Evolutionary conservation across 805 yeast species (phyloP), one percentile per base, ranked within the genome.

Genomic region (Wickerhamomyces mucosus): DNA sequence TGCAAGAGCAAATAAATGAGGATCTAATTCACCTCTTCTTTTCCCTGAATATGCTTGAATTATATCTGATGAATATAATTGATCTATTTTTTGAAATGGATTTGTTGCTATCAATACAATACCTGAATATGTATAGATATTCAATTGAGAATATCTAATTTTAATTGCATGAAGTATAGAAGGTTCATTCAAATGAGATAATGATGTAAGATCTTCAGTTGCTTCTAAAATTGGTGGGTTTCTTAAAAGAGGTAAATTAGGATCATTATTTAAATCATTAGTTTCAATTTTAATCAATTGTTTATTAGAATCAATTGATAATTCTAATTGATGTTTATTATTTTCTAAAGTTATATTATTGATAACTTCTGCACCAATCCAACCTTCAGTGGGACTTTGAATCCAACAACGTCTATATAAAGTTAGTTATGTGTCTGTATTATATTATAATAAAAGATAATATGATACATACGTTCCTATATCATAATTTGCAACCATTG

Each of bases 1-100:
- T 18, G 98, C 97, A 46, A 89, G 89, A 27, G 96, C 96, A 57
- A 89, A 89, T 52, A 89, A 65, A 65, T 89, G 98, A 5, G 98
- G 98, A 49, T 92, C 97, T 42, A 85, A 72, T 55, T 89, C 97
- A 28, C 96, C 97, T 51, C 96, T 70, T 50, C 83, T 73, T 51
- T 80, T 83, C 16, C 95, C 94, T 8, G 95, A 85, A 54, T 89
- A 89, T 14, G 95, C 89, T 56, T 89, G 96, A 37, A 89, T 85
- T 55, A 89, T 82, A 47, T 89, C 95, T 25, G 81, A 83, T 3
- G 95, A 78, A 56, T 89, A 89, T 29, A 89, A 65, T 49, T 83
- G 88, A 55, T 89, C 97, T 26, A 86, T 84, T 44, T 81, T 69
- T 54, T 85, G 96, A 58, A 89, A 89, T 9, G 98, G 98, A 55